phyloP scores from a whole-genome alignment of 306 rosid genomes.

The Quercus suber region DNA sequence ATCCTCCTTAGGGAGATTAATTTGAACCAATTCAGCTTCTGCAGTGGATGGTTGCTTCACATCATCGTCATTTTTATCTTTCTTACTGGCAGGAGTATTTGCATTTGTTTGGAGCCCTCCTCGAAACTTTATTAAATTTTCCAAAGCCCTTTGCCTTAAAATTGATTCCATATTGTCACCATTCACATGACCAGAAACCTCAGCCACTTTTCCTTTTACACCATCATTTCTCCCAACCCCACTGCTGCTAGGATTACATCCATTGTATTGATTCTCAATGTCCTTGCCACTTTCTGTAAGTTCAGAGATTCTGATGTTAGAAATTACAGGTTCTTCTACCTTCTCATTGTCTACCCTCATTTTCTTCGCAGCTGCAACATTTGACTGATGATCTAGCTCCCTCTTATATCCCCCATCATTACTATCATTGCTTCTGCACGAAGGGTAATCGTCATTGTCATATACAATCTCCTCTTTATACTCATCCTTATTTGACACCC shows the following conservation, averaged over 20 bases:
- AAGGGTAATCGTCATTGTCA: conserved; percentile 60
- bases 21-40: conserved; percentile 35
- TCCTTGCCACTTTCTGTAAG: conserved; percentile 10
- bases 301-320: conserved; percentile 17
- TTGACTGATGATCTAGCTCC: conserved; percentile 38
- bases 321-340: conserved; percentile 29
- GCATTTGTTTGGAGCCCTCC: conserved; percentile 31
- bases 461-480: conserved; percentile 59
- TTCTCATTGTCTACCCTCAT: conserved; percentile 33
- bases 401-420: conserved; percentile 48
- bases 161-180: conserved; percentile 61
- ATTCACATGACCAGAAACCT: conserved; percentile 31
- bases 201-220: conserved; percentile 30
- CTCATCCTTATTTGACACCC: conserved; percentile 34
- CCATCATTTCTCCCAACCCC: conserved; percentile 28
- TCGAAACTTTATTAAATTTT: conserved; percentile 71
- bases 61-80: conserved; percentile 34
- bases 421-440: conserved; percentile 66
- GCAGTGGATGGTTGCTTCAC: conserved; percentile 32
- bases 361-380: conserved; percentile 31
- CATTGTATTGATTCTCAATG: conserved; percentile 9
- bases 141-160: conserved; percentile 79
- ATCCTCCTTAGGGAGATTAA: conserved; percentile 27
- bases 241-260: conserved; percentile 22
- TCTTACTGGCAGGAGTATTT: conserved; percentile 31